These are phyloP conservation scores for Annulohypoxylon truncatum DNA, from an alignment of 2,329 filamentous ascomycete genomes.

Conservation along the genomic window DNA sequence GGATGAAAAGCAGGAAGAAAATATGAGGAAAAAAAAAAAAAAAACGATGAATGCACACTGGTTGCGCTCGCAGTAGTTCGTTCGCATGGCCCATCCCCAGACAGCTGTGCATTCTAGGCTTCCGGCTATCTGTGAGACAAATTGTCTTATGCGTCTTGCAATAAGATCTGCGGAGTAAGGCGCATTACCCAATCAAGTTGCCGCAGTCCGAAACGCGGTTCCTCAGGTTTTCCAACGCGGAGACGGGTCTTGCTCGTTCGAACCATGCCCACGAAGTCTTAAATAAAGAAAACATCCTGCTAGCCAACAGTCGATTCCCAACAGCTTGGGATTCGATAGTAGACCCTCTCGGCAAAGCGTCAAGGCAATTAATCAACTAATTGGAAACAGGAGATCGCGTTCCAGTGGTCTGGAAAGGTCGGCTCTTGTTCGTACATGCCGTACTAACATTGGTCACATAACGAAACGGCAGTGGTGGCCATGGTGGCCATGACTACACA, in stretches of 20 bases:
- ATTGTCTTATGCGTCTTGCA: slow-evolving; percentile 26
- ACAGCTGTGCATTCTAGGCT: slow-evolving; percentile 23
- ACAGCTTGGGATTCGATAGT: slow-evolving; percentile 32
- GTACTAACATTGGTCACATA: slow-evolving; percentile 30
- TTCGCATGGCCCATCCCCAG: slow-evolving; percentile 25
- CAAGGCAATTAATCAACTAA: slow-evolving; percentile 31
- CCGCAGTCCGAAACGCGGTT: slow-evolving; percentile 20
- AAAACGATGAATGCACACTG: slow-evolving; percentile 18
- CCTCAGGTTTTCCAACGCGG: slow-evolving; percentile 21
- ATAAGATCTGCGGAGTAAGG: slow-evolving; percentile 40
- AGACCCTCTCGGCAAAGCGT: slow-evolving; percentile 29
- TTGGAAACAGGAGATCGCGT: slow-evolving; percentile 26
- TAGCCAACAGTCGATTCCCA: slow-evolving; percentile 18
- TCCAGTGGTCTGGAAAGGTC: slow-evolving; percentile 33
- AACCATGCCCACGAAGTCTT: slow-evolving; percentile 1
- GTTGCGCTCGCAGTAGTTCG: slow-evolving; percentile 28
- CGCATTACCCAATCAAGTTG: slow-evolving; percentile 19
- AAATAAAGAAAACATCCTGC: not conserved
- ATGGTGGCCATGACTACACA: slow-evolving; percentile 25
- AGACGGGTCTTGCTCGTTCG: slow-evolving; percentile 6
- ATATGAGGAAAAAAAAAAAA: not conserved
- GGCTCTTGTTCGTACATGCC: slow-evolving; percentile 16
- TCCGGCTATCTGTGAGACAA: slow-evolving; percentile 28
- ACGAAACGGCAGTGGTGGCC: slow-evolving; percentile 19
- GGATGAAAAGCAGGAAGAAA: slow-evolving; percentile 13